Evolutionary conservation across 495 filamentous ascomycete species (phyloP), one percentile per base, ranked within the genome.

Genomic region (Staphylotrichum longicolle): DNA sequence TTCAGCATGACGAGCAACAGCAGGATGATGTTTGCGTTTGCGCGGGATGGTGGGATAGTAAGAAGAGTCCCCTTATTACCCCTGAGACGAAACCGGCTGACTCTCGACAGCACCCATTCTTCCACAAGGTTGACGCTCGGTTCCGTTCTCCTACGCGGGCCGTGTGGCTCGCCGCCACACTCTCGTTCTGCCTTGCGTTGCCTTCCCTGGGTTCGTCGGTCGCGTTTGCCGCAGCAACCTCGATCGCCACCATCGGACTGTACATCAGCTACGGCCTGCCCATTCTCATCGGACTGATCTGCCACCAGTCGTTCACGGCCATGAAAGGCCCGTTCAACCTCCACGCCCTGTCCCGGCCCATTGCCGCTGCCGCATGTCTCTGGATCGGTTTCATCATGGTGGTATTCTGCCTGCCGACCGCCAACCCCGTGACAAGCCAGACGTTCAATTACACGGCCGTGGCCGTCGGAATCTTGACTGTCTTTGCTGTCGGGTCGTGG

Each of bases 201-300:
- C 85, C 85, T 15, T 84, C 80, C 8, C 78, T 88, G 0, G 86
- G 86, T 11, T 82, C 78, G 7, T 70, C 72, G 0, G 85, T 87
- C 12, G 86, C 83, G 32, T 90, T 84, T 68, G 73, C 77, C 15
- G 86, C 83, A 20, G 86, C 81, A 40, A 89, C 84, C 5, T 83
- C 77, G 27, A 85, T 88, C 57, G 84, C 83, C 15, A 89, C 87
- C n/a, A 89, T 89, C 52, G 83, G 86, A 0, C 72, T 90, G 5
- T 88, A 87, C 42, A 78, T 88, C 37, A 82, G 78, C 56, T 90
- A 89, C 69, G 85, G 84, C 2, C 70, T 86, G 15, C 87, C 85
- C 0, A 87, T 89, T 62, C 72, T 88, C 45, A 84, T 84, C 60
- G 81, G 77, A 0, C 50, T 83, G 15, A 69, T 85, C 54, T 85